These are phyloP conservation scores for Fusarium goolgardi DNA, from an alignment of 2,329 filamentous ascomycete species.

Conservation along the genomic window DNA sequence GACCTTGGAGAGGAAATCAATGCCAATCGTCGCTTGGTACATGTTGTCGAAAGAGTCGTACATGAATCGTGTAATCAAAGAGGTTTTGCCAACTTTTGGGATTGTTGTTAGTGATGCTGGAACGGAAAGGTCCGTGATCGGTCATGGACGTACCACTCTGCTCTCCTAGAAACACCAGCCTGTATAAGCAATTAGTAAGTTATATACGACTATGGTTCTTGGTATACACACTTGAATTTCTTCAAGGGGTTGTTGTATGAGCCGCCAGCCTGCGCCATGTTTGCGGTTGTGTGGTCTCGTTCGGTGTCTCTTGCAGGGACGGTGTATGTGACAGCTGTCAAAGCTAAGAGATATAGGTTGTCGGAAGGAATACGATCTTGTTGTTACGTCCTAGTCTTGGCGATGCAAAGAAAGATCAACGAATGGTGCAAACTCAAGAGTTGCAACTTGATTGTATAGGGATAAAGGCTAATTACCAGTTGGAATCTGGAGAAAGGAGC, in stretches of 20 bases:
- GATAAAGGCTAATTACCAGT: constrained; percentile 32
- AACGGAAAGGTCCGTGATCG: constrained; percentile 34
- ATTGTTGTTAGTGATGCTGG: constrained; percentile 43
- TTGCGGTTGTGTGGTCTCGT: constrained; percentile 49
- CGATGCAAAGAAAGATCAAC: constrained; percentile 3
- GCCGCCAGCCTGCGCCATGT: constrained; percentile 84
- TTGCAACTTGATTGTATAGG: constrained; percentile 37
- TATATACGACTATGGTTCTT: not conserved
- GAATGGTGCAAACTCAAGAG: constrained; percentile 29
- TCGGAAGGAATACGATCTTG: constrained; percentile 13
- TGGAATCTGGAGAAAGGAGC: constrained; percentile 46
- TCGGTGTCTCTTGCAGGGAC: constrained; percentile 27
- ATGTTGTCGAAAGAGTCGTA: constrained; percentile 99
- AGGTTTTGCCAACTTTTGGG: constrained; percentile 91
- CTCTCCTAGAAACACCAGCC: constrained; percentile 96
- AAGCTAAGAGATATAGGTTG: constrained; percentile 31
- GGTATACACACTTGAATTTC: constrained; percentile 90
- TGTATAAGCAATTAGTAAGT: constrained; percentile 55
- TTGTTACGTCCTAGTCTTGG: constrained; percentile 8
- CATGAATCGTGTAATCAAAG: constrained; percentile 99
- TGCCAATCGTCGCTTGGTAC: constrained; percentile 99
- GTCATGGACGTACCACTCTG: constrained; percentile 82
- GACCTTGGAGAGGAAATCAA: constrained; percentile 99
- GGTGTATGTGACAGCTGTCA: constrained; percentile 44
- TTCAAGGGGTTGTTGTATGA: constrained; percentile 99